These are phyloP conservation scores for Colletotrichum ledebouriae DNA, from an alignment of 2,329 filamentous ascomycete species.

Conservation along the genomic window DNA sequence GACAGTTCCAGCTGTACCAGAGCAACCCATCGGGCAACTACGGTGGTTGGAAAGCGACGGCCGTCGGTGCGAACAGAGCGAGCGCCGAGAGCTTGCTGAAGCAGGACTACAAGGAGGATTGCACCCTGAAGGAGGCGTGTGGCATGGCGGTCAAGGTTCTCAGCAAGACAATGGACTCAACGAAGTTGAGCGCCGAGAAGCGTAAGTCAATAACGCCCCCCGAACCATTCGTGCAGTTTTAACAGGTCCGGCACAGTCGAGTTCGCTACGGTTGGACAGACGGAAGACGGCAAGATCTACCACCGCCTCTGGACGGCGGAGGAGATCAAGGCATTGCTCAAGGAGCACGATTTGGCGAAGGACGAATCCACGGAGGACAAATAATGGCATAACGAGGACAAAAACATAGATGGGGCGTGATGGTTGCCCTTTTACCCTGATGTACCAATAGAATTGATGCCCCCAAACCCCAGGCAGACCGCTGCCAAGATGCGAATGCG, in stretches of 20 bases:
- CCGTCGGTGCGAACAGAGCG: slow-evolving; percentile 97
- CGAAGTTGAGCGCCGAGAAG: slow-evolving; percentile 98
- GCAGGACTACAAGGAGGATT: slow-evolving; percentile 99
- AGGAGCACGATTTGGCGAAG: slow-evolving; percentile 96
- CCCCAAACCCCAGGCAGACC: slow-evolving; percentile 21
- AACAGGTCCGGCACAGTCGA: slow-evolving; percentile 74
- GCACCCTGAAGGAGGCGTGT: slow-evolving; percentile 94
- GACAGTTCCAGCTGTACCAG: slow-evolving; percentile 98
- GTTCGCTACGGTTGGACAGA: slow-evolving; percentile 97
- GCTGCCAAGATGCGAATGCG: slow-evolving; percentile 25
- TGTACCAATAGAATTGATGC: slow-evolving; percentile 43
- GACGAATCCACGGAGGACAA: slow-evolving; percentile 79
- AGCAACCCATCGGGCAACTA: slow-evolving; percentile 99
- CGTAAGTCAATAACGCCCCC: slow-evolving; percentile 72
- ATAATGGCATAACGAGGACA: slow-evolving; percentile 51
- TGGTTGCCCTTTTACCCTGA: slow-evolving; percentile 36
- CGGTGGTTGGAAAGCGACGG: slow-evolving; percentile 98
- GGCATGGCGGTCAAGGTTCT: slow-evolving; percentile 98
- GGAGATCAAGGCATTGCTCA: slow-evolving; percentile 93
- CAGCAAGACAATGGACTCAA: slow-evolving; percentile 99
- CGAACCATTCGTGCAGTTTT: slow-evolving; percentile 26
- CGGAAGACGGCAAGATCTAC: slow-evolving; percentile 95
- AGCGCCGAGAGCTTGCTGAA: slow-evolving; percentile 97
- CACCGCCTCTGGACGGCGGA: slow-evolving; percentile 97
- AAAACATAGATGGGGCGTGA: slow-evolving; percentile 41